Evolutionary conservation across 495 filamentous ascomycete genomes (phyloP).

Genomic region (Clavariopsis aquatica): DNA sequence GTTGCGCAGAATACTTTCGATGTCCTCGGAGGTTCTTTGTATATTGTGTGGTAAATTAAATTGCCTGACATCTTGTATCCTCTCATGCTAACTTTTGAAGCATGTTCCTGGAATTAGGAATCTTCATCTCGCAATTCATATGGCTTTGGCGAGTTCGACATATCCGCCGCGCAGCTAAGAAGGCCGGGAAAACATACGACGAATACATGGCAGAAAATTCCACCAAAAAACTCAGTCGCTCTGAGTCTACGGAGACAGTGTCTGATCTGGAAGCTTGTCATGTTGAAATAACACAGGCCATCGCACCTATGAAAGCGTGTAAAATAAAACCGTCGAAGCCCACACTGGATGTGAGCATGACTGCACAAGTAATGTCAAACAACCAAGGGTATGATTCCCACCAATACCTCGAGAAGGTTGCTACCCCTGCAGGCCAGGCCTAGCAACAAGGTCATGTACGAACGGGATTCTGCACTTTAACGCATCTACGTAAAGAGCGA

Average conservation of each 20-base stretch:
- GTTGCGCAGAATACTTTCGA: constrained; percentile 72
- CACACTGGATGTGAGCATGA: background rate
- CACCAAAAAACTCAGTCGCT: constrained; percentile 18
- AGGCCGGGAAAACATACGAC: constrained; percentile 61
- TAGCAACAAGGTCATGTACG: background rate
- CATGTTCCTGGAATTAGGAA: constrained; percentile 65
- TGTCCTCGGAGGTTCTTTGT: constrained; percentile 66
- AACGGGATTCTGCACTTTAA: background rate
- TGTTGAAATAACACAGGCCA: background rate
- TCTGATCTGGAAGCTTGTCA: constrained; percentile 17
- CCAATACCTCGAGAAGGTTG: background rate
- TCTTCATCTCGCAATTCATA: constrained; percentile 66
- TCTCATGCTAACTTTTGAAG: constrained; percentile 41
- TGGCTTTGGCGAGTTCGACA: constrained; percentile 67
- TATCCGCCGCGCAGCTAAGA: constrained; percentile 59
- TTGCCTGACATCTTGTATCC: background rate
- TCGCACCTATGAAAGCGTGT: constrained; percentile 11
- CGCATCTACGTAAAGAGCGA: too few species aligned
- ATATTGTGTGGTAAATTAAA: constrained; percentile 61
- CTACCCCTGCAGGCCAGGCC: background rate
- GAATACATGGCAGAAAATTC: constrained; percentile 54
- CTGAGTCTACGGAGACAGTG: constrained; percentile 7
- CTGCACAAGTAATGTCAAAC: background rate
- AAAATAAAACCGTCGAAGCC: background rate
- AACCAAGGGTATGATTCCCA: background rate